A percentile compares a stretch with the other conserved stretches of the same genome.
Conservation (phyloP, 805 yeast species). For the Lachancea sp. region DNA sequence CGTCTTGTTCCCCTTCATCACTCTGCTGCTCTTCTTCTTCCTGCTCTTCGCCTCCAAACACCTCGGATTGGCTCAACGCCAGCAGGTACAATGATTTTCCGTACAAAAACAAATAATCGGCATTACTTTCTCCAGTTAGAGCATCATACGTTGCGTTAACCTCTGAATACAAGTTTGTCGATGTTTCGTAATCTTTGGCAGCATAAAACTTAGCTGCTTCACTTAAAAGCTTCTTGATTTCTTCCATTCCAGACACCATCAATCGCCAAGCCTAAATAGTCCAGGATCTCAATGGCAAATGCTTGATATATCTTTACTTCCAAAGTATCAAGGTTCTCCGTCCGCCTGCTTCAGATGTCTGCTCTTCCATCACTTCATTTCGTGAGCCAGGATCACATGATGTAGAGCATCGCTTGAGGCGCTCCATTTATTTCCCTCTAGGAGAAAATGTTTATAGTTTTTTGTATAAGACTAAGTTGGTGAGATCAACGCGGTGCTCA, state of each 20-base stretch:
- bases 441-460: too few relatives aligned
- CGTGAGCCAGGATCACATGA: too few relatives aligned
- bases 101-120: slow-evolving; percentile 65
- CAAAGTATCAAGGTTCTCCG: too few relatives aligned
- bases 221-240: slow-evolving; percentile 43
- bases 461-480: too few relatives aligned
- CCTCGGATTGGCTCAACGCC: slow-evolving; percentile 68
- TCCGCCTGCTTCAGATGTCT: too few relatives aligned
- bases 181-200: slow-evolving; percentile 56
- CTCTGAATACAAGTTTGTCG: slow-evolving; percentile 63
- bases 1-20: slow-evolving; percentile 27
- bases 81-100: slow-evolving; percentile 75
- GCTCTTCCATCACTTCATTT: too few relatives aligned
- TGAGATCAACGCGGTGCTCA: slow-evolving; percentile 5
- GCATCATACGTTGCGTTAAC: slow-evolving; percentile 57
- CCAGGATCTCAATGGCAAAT: too few relatives aligned
- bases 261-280: neutral
- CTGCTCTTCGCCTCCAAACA: slow-evolving; percentile 52
- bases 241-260: slow-evolving; percentile 25
- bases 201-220: slow-evolving; percentile 64
- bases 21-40: slow-evolving; percentile 22
- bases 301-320: too few relatives aligned
- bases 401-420: too few relatives aligned
- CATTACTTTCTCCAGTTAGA: slow-evolving; percentile 55
- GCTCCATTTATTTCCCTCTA: too few relatives aligned